Base-by-base conservation (phyloP, 208 protist genomes). In the Leishmania aethiopica region DNA sequence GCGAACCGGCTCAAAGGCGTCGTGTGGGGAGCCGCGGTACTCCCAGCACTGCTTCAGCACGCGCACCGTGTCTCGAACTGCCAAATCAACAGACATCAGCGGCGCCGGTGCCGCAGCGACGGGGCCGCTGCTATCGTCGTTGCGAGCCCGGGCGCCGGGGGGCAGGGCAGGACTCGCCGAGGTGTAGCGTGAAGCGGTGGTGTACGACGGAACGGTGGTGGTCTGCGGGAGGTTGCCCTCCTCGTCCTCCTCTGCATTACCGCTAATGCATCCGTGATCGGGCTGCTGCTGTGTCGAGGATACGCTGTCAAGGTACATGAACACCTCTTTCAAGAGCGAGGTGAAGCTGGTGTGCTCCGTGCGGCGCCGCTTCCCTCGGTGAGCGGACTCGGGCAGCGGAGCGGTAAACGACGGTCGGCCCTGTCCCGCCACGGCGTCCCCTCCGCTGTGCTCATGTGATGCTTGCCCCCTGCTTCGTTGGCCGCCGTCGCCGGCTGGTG, bases 1-100 rank as follows among this genome's bases (percentile, higher is more conserved):
- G 49, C 82, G 82, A 45, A 89, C 85, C 11, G 93, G 86, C 75
- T 95, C 93, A 69, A 95, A 96, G 32, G 86, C 84, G 72, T 95
- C 93, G 60, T 87, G 87, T 1, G 90, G 91, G 35, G 78, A 69
- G 25, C 93, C 93, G 35, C 53, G 40, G 78, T 89, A 92, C 25
- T 73, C 73, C 91, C 93, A 95, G 79, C 90, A 95, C 55, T 76
- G 59, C 25, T 75, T 86, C 71, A 95, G 84, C 51, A 95, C 86
- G 37, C 88, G 86, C 51, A 89, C 74, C 28, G 86, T 77, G 84
- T 93, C 90, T 45, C 77, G 81, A 64, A 94, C 71, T 7, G 90
- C 88, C 22, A 80, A 69, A 47, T 92, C 85, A n/a, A 92, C 82
- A n/a, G 78, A 67, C 64, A 79, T 82, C 32, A 49, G 55, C 47